Base-by-base conservation (phyloP, 495 filamentous ascomycete genomes). In the Aspergillus haitiensis region DNA sequence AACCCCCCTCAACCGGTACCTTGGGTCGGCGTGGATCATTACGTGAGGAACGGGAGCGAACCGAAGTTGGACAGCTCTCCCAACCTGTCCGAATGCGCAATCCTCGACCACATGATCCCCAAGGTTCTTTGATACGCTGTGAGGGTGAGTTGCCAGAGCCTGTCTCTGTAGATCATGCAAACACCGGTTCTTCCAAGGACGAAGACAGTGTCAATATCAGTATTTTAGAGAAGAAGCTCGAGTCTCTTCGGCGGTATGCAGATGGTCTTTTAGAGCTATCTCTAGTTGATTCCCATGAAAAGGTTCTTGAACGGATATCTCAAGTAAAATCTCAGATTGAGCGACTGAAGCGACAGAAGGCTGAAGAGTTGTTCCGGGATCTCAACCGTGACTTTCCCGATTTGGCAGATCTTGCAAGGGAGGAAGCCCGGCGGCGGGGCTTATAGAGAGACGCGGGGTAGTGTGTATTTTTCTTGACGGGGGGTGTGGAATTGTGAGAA, bases 351-450 rank as follows among this genome's bases (percentile, higher is more conserved):
- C 59, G 62, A 58, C 46, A 50, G 42, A 67, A 67, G 40, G 59
- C 65, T 2, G 59, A 67, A 33, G 9, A 34, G 15, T 55, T 67
- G 8, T 57, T 65, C 21, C 52, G 11, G 33, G 58, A 60, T 18
- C 54, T 65, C 1, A 9, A 59, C 35, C 62, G 59, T n/a, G 65
- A 67, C 45, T 67, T 65, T 21, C 65, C 65, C 55, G 56, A 67
- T 40, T 47, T 67, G 51, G 65, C 60, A 12, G 45, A 42, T 48
- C 36, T 65, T 18, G 62, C 62, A 9, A 54, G 57, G 11, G 65
- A 64, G 36, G 65, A 67, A 46, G 65, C 65, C 37, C 65, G 62
- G 40, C 62, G 65, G 9, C 62, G 56, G 35, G 65, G 65, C 11
- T 40, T 67, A n/a, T 66, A 39, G 45, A 40, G 8, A 2, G 9